Conservation (phyloP, 331 rosid genomes). For the Malus hybrid region DNA sequence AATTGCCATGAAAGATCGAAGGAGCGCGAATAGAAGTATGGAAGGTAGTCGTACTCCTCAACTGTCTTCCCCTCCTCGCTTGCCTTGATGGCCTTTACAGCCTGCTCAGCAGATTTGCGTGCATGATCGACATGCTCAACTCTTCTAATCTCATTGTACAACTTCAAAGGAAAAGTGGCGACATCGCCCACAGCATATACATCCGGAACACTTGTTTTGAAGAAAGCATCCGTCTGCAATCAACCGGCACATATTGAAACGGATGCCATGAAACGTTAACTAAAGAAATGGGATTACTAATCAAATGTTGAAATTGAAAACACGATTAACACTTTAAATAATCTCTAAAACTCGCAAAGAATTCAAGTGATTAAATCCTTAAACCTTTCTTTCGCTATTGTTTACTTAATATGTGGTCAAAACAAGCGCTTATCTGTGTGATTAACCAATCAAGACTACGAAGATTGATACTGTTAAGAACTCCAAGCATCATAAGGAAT, state of each 20-base stretch:
- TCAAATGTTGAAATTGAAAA: background rate
- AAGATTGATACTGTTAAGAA: background rate
- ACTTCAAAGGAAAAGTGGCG: constrained; percentile 80
- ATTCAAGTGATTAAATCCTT: background rate
- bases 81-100: constrained; percentile 88
- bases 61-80: constrained; percentile 61
- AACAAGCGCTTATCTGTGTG: background rate
- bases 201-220: constrained; percentile 59
- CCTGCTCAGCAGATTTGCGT: constrained; percentile 95
- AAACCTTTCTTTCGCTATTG: too few relatives aligned
- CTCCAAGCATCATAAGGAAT: background rate
- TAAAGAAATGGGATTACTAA: background rate
- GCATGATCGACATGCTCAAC: constrained; percentile 94
- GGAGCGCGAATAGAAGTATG: constrained; percentile 83
- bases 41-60: constrained; percentile 87
- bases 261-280: background rate
- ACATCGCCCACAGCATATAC: constrained; percentile 96
- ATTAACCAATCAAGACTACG: background rate
- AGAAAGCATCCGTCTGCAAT: constrained; percentile 71
- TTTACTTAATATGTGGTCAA: too few relatives aligned
- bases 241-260: background rate
- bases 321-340: background rate
- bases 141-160: constrained; percentile 68
- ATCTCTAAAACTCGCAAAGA: background rate
- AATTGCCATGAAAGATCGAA: constrained; percentile 86